phyloP scores from a whole-genome alignment of 768 basidiomycete species.

The Calocybe gangraenosa region DNA sequence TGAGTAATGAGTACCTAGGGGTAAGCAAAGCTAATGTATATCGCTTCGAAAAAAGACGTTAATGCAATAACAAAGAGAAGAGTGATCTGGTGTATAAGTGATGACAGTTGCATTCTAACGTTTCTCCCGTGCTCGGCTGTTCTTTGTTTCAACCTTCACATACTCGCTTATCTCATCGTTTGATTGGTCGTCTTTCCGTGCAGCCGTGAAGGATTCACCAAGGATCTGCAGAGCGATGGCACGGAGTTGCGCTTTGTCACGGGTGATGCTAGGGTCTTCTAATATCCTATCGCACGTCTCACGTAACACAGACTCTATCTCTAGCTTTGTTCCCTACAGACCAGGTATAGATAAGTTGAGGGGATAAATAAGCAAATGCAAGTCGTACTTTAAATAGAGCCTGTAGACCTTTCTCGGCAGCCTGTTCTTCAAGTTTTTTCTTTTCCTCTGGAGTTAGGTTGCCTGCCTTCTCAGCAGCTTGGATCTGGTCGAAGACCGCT shows the following conservation, averaged over 20 bases:
- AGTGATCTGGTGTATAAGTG: no score
- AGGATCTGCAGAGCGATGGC: constrained; percentile 82
- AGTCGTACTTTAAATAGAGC: constrained; percentile 77
- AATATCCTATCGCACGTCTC: constrained; percentile 86
- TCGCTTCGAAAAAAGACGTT: no score
- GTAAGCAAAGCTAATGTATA: no score
- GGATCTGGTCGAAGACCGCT: constrained; percentile 86
- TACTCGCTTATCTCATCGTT: constrained; percentile 68
- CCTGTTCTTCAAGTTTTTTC: constrained; percentile 82
- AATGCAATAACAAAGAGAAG: no score
- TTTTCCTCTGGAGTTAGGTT: constrained; percentile 76
- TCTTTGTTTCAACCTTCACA: constrained; percentile 75
- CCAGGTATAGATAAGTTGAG: background rate
- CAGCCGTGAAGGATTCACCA: constrained; percentile 72
- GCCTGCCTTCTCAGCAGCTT: constrained; percentile 84
- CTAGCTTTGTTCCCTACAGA: constrained; percentile 79
- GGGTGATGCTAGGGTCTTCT: constrained; percentile 47
- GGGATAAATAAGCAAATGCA: background rate
- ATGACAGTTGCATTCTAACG: constrained; percentile 4
- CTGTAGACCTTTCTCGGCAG: constrained; percentile 88
- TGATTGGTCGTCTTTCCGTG: constrained; percentile 57
- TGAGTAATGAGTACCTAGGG: constrained; percentile 2
- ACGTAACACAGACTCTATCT: constrained; percentile 84
- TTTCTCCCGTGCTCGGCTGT: constrained; percentile 42
- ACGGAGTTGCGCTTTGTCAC: constrained; percentile 61